phyloP scores from a whole-genome alignment of 2,329 filamentous ascomycete species.

The Grosmannia penicillata region DNA sequence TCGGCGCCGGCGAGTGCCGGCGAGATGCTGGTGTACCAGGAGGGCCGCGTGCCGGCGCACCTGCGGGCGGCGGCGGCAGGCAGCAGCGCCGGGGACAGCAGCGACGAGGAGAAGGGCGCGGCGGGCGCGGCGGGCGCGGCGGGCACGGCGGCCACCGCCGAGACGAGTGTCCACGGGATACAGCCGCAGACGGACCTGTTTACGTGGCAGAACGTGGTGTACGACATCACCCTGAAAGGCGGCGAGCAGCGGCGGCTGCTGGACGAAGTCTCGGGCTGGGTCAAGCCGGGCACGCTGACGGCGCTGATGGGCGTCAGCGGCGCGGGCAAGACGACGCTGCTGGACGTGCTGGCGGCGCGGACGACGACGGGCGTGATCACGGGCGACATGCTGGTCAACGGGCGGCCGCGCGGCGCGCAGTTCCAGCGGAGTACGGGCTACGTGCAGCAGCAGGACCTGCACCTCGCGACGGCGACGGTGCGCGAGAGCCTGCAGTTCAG shows the following conservation, averaged over 20 bases:
- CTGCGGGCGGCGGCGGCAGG: slow-evolving; percentile 37
- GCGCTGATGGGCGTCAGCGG: slow-evolving; percentile 84
- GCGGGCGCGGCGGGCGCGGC: neutral
- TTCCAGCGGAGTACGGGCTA: slow-evolving; percentile 90
- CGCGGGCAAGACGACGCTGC: slow-evolving; percentile 79
- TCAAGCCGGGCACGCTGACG: slow-evolving; percentile 83
- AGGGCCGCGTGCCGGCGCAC: slow-evolving; percentile 43
- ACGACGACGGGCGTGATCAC: slow-evolving; percentile 77
- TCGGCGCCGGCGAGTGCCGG: neutral
- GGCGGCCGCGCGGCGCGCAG: slow-evolving; percentile 53
- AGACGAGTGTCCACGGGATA: slow-evolving; percentile 12
- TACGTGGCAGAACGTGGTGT: slow-evolving; percentile 75
- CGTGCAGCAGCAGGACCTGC: slow-evolving; percentile 83
- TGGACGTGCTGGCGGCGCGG: slow-evolving; percentile 74
- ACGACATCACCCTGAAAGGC: slow-evolving; percentile 63
- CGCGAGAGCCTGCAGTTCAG: slow-evolving; percentile 69
- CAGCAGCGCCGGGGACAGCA: neutral
- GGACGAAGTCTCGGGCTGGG: slow-evolving; percentile 79
- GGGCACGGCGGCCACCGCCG: no score
- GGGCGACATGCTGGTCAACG: slow-evolving; percentile 62
- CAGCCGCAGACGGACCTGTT: slow-evolving; percentile 58
- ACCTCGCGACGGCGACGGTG: slow-evolving; percentile 70
- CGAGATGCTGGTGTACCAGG: slow-evolving; percentile 4
- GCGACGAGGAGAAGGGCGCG: neutral
- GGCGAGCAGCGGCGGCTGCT: slow-evolving; percentile 60